These are phyloP conservation scores for Sporothrix dimorphospora DNA, from an alignment of 2,329 filamentous ascomycete species.

Conservation along the genomic window DNA sequence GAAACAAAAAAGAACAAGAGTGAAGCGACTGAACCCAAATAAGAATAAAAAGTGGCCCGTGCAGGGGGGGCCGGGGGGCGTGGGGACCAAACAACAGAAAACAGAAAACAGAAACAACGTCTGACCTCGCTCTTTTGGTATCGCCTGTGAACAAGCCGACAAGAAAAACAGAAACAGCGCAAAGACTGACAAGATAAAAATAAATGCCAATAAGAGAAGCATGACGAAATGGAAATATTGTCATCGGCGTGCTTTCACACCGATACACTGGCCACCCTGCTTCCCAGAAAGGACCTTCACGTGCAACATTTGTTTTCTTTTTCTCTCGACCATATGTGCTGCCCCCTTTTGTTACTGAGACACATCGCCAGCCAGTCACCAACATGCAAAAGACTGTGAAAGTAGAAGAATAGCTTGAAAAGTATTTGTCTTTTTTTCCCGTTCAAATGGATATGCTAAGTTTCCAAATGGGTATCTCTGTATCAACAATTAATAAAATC, in stretches of 20 bases:
- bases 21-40: not conserved
- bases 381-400: not conserved
- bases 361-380: not conserved
- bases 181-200: not conserved
- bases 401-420: not conserved
- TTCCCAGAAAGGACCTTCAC: not conserved
- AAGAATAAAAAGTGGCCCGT: slow-evolving; percentile 26
- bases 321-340: slow-evolving; percentile 4
- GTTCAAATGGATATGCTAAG: slow-evolving; percentile 6
- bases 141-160: not conserved
- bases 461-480: slow-evolving; percentile 25
- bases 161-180: not conserved
- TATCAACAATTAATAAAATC: slow-evolving; percentile 9
- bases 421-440: not conserved
- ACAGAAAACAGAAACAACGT: not conserved
- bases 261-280: not conserved
- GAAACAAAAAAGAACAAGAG: not conserved
- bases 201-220: not conserved
- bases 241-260: not conserved
- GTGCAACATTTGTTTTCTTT: not conserved
- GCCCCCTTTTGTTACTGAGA: not conserved
- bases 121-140: not conserved
- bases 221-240: not conserved
- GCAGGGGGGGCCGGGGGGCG: not conserved
- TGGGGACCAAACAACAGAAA: not conserved